Percentiles rank a stretch among this genome's conserved stretches.
Conservation (phyloP, 2,329 filamentous ascomycete species). For the Pyrenophora graminea region DNA sequence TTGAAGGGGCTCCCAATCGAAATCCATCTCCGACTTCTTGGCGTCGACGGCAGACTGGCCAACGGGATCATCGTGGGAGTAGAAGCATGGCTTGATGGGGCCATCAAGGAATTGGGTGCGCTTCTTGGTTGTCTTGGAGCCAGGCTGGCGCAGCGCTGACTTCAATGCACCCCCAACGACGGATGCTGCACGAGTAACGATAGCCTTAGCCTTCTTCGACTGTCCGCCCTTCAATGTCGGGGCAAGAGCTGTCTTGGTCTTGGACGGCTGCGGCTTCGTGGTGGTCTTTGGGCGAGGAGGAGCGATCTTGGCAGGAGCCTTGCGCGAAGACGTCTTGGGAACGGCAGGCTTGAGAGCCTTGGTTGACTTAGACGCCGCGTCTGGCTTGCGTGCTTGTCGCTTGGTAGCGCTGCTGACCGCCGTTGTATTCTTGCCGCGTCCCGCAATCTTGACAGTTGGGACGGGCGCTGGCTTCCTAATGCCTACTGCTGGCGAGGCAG, state of each 20-base stretch:
- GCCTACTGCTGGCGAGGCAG: too few relatives aligned
- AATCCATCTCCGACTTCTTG: neutral
- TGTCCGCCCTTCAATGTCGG: neutral
- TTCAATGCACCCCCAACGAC: neutral
- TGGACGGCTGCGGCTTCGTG: neutral
- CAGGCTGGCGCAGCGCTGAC: neutral
- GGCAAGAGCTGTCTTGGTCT: neutral
- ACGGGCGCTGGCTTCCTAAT: too few relatives aligned
- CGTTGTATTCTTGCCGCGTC: too few relatives aligned
- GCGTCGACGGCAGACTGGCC: neutral
- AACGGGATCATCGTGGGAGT: conserved; percentile 1
- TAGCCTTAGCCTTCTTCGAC: neutral
- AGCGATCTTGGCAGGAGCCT: neutral
- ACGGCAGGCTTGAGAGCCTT: neutral
- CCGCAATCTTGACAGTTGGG: too few relatives aligned
- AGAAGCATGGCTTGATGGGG: conserved; percentile 3
- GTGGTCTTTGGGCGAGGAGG: neutral
- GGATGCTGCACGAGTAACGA: neutral
- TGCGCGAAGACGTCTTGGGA: neutral
- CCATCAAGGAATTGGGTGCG: conserved; percentile 7
- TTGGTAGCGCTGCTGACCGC: too few relatives aligned
- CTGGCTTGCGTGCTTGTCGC: neutral
- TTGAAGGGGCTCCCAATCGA: neutral
- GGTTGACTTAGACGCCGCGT: neutral
- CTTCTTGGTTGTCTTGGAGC: neutral